Conservation (phyloP, 2,329 filamentous ascomycete genomes). For the Xylaria sp. region DNA sequence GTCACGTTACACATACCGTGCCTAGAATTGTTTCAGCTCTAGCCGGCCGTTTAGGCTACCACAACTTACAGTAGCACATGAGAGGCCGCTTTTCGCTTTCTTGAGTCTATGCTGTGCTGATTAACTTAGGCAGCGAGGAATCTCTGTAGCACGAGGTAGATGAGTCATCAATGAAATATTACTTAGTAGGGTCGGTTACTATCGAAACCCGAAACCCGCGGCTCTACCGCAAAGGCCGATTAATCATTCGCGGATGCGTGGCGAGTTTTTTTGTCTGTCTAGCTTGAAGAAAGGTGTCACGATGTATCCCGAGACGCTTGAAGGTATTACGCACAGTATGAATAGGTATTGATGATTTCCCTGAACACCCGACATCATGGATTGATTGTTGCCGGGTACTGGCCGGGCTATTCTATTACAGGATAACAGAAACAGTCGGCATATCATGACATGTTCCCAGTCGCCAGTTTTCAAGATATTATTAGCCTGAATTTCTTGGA, state of each 20-base stretch:
- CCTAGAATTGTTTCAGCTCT: background rate
- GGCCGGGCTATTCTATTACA: background rate
- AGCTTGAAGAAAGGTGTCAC: background rate
- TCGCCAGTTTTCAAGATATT: background rate
- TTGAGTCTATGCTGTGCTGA: background rate
- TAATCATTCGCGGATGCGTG: background rate
- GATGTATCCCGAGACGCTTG: background rate
- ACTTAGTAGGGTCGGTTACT: background rate
- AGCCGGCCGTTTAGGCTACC: background rate
- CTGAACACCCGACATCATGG: background rate
- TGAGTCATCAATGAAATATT: slow-evolving; percentile 14
- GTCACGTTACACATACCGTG: background rate
- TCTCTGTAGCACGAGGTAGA: background rate
- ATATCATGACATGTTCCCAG: slow-evolving; percentile 10
- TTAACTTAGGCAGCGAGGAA: slow-evolving; percentile 1
- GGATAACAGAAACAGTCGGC: background rate
- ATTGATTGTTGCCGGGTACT: background rate
- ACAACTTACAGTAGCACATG: background rate
- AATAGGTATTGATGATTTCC: background rate
- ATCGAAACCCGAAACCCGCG: background rate
- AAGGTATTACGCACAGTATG: slow-evolving; percentile 23
- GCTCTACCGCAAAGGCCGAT: background rate
- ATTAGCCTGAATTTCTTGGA: background rate
- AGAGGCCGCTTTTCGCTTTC: background rate
- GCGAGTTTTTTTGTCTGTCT: background rate